Evolutionary conservation across 441 rosid genomes (phyloP).

Genomic region (Erysimum cheiri): DNA sequence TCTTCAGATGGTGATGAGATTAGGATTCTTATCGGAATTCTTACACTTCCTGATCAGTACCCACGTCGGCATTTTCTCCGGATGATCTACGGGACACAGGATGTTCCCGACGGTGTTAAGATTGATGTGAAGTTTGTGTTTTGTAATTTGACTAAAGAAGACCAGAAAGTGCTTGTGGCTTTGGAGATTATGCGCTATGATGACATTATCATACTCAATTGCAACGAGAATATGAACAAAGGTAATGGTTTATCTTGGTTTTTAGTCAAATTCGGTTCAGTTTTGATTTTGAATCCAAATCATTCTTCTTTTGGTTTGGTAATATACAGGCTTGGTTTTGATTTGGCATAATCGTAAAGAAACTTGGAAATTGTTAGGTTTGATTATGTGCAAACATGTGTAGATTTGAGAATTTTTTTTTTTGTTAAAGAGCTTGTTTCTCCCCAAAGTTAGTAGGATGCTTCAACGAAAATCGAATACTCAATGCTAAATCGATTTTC

Average conservation of each 20-base stretch:
- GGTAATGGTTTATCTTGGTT: constrained; percentile 47
- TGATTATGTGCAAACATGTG: not conserved
- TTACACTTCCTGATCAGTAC: constrained; percentile 82
- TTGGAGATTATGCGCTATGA: constrained; percentile 84
- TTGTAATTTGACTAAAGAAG: constrained; percentile 86
- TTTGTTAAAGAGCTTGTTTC: too few relatives aligned
- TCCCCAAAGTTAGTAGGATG: too few relatives aligned
- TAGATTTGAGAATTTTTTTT: too few relatives aligned
- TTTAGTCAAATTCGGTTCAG: not conserved
- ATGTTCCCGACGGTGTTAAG: constrained; percentile 46
- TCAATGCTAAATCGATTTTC: too few relatives aligned
- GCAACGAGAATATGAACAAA: constrained; percentile 86
- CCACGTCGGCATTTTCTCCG: constrained; percentile 72
- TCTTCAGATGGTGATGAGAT: constrained; percentile 52
- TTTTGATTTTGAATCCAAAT: not conserved
- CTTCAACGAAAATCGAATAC: too few relatives aligned
- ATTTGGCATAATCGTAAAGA: not conserved
- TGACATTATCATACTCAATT: constrained; percentile 76
- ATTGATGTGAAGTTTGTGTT: constrained; percentile 89
- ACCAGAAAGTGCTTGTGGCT: constrained; percentile 80
- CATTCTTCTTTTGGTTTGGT: not conserved
- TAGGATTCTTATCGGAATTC: constrained; percentile 73
- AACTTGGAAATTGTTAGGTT: not conserved
- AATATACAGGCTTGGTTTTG: not conserved
- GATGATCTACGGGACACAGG: constrained; percentile 68